Base-by-base conservation (phyloP, 2,329 filamentous ascomycete species). In the Didymellaceae sp. region DNA sequence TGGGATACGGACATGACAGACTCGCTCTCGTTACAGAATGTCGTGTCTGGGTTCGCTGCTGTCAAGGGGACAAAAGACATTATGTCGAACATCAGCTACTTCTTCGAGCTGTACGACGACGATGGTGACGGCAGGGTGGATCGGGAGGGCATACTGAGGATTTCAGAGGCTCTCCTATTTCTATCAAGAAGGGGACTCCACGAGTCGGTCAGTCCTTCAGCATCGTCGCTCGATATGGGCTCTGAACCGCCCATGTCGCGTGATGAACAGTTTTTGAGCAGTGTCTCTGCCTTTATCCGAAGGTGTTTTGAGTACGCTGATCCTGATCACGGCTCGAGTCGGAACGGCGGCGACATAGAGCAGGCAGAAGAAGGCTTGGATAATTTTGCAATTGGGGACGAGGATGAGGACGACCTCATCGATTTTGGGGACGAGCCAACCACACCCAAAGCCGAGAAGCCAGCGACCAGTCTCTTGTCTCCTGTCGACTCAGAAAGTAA, bases 251-350 rank as follows among this genome's bases (percentile, higher is more conserved):
- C 70, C 22, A 68, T 74, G 78, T 89, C 74, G 47, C 84, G 87
- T 31, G 94, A 95, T 59, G 94, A 97, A 73, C 85, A 87, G 44
- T 97, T 99, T 68, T 77, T 99, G 20, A 90, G 88, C 55, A 96
- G 92, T 55, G 91, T 99, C 43, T 96, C 91, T 62, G 91, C 91
- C 2, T 99, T 99, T 69, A 99, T 97, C 53, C 84, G 92, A 58
- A 84, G 94, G 52, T 99, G 94, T 74, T 99, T 99, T 60, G 94
- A 99, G 74, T 99, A 99, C 67, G 94, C 94, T 5, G 94, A 99
- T 67, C 93, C 94, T 1, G 93, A 95, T 66, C 87, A 89, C 57
- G 62, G 64, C 17, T 86, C 88, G 1, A 82, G 68, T 82, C 80
- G 85, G 52, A 74, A 73, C 32, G 64, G 70, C 34, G 62, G 53